These are phyloP conservation scores for Oxytropis ochrocephala DNA, from an alignment of 306 rosid genomes.

Conservation along the genomic window DNA sequence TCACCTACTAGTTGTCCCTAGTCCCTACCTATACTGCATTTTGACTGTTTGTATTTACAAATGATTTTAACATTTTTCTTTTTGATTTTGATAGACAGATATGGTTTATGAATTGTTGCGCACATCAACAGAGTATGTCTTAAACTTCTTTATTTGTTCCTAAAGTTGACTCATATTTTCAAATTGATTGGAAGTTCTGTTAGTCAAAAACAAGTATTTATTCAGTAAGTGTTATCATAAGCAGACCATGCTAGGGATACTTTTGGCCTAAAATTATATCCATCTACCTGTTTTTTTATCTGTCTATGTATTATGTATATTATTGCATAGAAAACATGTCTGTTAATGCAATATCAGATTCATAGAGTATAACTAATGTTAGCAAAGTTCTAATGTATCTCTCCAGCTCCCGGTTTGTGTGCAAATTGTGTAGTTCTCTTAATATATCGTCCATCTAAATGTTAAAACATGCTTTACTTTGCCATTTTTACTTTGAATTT, in stretches of 20 bases:
- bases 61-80: conserved; percentile 22
- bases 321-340: background rate
- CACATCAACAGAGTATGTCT: conserved; percentile 87
- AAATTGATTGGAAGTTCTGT: conserved; percentile 1
- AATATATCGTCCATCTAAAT: background rate
- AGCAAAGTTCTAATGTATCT: background rate
- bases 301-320: background rate
- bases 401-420: background rate
- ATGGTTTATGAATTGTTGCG: conserved; percentile 97
- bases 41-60: conserved; percentile 12
- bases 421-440: background rate
- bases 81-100: conserved; percentile 66
- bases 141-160: conserved; percentile 1
- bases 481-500: background rate
- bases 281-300: background rate
- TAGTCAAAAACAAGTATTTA: background rate
- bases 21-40: background rate
- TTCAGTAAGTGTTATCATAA: conserved; percentile 1
- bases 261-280: background rate
- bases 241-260: background rate
- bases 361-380: background rate
- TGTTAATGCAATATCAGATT: background rate
- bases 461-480: background rate
- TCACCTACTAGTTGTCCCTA: background rate
- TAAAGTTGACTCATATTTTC: background rate